Percentiles rank a stretch among this genome's conserved stretches.
phyloP scores from a whole-genome alignment of 169 alveolate species.

The Plasmodium falciparum region DNA sequence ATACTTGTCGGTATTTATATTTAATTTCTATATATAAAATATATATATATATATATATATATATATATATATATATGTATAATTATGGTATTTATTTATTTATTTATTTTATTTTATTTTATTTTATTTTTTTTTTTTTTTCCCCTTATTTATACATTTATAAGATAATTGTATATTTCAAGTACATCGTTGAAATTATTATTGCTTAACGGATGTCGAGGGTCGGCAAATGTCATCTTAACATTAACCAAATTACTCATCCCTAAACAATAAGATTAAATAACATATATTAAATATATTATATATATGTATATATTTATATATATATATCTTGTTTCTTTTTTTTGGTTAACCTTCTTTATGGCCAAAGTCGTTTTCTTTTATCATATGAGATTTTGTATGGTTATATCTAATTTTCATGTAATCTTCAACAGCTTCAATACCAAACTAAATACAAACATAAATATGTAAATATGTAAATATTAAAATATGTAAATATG shows the following conservation, averaged over 20 bases:
- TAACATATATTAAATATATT: not conserved
- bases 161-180: slow-evolving; percentile 58
- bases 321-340: not conserved
- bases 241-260: slow-evolving; percentile 30
- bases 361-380: not conserved
- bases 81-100: too few species aligned
- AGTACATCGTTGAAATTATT: slow-evolving; percentile 45
- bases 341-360: slow-evolving; percentile 5
- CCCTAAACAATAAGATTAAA: not conserved
- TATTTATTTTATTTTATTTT: too few species aligned
- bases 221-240: slow-evolving; percentile 63
- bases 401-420: slow-evolving; percentile 35
- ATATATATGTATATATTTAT: not conserved
- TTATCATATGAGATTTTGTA: not conserved
- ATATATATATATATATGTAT: slow-evolving; percentile 7
- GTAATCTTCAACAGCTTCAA: slow-evolving; percentile 65
- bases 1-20: slow-evolving; percentile 46
- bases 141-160: slow-evolving; percentile 22
- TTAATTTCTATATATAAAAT: slow-evolving; percentile 34
- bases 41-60: slow-evolving; percentile 2
- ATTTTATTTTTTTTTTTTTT: not conserved
- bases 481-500: not conserved
- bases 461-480: slow-evolving; percentile 4
- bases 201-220: slow-evolving; percentile 70
- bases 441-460: slow-evolving; percentile 37